Conservation (phyloP, 1,139 yeast species). For the Kurtzmaniella quercitrusa region DNA sequence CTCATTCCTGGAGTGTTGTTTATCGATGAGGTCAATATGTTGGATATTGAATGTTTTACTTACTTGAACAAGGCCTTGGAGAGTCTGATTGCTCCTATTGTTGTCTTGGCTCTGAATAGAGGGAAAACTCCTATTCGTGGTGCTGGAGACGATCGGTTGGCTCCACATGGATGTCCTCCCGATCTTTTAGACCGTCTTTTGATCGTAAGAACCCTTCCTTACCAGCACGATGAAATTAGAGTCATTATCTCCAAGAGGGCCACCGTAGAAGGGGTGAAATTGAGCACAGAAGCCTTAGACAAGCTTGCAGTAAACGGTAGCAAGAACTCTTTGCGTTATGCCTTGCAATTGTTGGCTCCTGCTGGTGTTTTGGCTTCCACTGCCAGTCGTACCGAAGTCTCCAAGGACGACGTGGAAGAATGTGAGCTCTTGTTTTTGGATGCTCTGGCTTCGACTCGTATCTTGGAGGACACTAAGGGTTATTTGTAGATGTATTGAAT, state of each 20-base stretch:
- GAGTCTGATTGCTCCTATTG: conserved; percentile 88
- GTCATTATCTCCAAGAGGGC: conserved; percentile 82
- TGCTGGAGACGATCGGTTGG: conserved; percentile 71
- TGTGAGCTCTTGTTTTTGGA: conserved; percentile 83
- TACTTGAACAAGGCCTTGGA: conserved; percentile 92
- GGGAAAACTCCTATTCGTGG: conserved; percentile 92
- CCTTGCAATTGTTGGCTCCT: conserved; percentile 86
- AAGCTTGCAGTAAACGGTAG: conserved; percentile 69
- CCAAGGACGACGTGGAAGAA: conserved; percentile 74
- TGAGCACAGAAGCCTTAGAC: conserved; percentile 66
- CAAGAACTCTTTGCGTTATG: conserved; percentile 80
- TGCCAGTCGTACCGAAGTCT: conserved; percentile 68
- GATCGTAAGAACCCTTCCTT: conserved; percentile 88
- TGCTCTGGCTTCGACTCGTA: conserved; percentile 77
- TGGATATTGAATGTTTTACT: conserved; percentile 93
- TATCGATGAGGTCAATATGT: conserved; percentile 97
- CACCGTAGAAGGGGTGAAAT: conserved; percentile 62
- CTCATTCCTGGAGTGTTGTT: conserved; percentile 95
- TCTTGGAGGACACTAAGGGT: conserved; percentile 55
- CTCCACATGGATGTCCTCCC: conserved; percentile 97
- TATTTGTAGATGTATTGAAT: conserved; percentile 30
- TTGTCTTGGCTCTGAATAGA: conserved; percentile 90
- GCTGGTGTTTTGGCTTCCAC: conserved; percentile 79
- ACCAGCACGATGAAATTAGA: conserved; percentile 76
- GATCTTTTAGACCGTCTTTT: conserved; percentile 88